A percentile compares a stretch with the other conserved stretches of the same genome.
phyloP scores from a whole-genome alignment of 78 protist genomes.

The Tieghemostelium lacteum region DNA sequence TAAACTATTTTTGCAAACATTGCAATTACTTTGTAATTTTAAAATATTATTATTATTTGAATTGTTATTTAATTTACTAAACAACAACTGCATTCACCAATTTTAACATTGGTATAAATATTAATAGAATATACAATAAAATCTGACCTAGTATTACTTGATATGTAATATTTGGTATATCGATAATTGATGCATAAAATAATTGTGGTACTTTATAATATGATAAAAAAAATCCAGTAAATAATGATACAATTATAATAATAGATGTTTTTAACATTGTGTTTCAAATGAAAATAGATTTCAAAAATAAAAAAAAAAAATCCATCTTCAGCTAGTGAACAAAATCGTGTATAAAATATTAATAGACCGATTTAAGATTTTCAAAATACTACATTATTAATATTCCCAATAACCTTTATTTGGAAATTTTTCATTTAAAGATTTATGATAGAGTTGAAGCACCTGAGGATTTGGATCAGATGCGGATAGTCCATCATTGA shows the following conservation, averaged over 20 bases:
- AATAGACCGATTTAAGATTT: too few relatives aligned
- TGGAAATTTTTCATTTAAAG: too few relatives aligned
- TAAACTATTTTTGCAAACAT: too few relatives aligned
- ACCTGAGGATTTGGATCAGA: constrained; percentile 55
- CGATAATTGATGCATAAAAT: background rate
- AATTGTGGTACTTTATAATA: constrained; percentile 11
- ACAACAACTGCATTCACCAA: background rate
- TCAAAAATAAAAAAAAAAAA: too few relatives aligned
- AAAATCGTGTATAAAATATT: too few relatives aligned
- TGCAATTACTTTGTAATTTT: background rate
- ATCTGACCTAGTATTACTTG: constrained; percentile 9
- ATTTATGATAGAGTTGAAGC: too few relatives aligned
- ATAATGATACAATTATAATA: constrained; percentile 8
- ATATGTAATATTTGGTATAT: constrained; percentile 14
- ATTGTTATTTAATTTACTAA: background rate
- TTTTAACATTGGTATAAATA: constrained; percentile 17
- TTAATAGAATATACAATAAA: constrained; percentile 1
- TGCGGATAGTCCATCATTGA: constrained; percentile 45
- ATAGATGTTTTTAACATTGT: background rate
- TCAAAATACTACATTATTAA: too few relatives aligned
- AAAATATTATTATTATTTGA: too few relatives aligned
- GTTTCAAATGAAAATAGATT: too few relatives aligned
- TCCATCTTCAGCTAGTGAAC: too few relatives aligned
- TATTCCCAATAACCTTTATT: too few relatives aligned
- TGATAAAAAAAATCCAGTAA: constrained; percentile 16